Conservation (phyloP, 352 stramenopile species). For the Pythium guiyangense region DNA sequence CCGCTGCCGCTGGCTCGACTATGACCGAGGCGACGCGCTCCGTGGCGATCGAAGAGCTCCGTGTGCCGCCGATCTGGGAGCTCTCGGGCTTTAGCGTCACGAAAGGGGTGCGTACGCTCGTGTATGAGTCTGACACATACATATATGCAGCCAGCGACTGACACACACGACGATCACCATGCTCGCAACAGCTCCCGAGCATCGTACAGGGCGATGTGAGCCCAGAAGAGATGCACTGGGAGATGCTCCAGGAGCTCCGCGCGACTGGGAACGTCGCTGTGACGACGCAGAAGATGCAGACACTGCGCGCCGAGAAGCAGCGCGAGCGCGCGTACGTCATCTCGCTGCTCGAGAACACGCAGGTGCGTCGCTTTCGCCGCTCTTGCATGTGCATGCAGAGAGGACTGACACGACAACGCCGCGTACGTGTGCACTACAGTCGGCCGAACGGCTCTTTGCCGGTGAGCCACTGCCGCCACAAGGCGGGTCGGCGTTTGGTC, state of each 20-base stretch:
- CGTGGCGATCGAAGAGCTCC: constrained; percentile 56
- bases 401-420: neutral
- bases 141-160: no score
- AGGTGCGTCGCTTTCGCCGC: neutral
- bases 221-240: constrained; percentile 53
- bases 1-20: constrained; percentile 10
- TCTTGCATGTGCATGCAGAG: neutral
- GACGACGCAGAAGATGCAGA: constrained; percentile 35
- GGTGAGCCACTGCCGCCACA: constrained; percentile 31
- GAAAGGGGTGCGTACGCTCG: constrained; percentile 39
- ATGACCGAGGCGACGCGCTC: constrained; percentile 47
- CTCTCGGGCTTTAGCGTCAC: constrained; percentile 61
- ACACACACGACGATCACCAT: no score
- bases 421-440: constrained; percentile 4
- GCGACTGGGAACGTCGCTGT: constrained; percentile 31
- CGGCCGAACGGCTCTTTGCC: constrained; percentile 45
- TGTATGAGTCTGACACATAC: neutral
- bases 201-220: constrained; percentile 57
- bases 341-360: constrained; percentile 39
- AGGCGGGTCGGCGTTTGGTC: constrained; percentile 10
- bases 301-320: constrained; percentile 38
- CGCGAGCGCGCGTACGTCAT: constrained; percentile 43
- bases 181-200: constrained; percentile 33
- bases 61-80: constrained; percentile 42
- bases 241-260: constrained; percentile 60